Evolutionary conservation across 805 yeast species (phyloP), one percentile per base, ranked within the genome.

Genomic region (Nakazawaea anatomiae): DNA sequence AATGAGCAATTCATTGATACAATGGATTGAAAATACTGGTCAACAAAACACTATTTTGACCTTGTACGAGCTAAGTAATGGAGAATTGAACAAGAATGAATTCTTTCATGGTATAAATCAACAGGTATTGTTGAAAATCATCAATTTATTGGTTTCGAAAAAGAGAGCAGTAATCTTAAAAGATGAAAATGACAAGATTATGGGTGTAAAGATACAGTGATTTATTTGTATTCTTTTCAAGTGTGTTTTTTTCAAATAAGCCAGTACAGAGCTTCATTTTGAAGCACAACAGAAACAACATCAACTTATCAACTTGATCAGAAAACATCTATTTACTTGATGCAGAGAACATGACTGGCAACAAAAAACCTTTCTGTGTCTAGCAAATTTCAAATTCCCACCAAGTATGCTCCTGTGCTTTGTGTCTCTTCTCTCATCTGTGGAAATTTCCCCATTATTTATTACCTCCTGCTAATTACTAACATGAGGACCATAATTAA

Each of bases 31-130:
- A 49, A 69, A 73, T 25, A 79, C 92, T 0, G 96, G 96, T 0
- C 96, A 89, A 60, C 70, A 76, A 49, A 87, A 88, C 5, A 73
- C 85, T 1, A 85, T 92, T 1, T 68, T 92, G 47, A 92, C 98
- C 0, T 65, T 90, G 12, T 90, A 87, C 64, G 98, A 92, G 66
- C 64, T 92, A 38, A 72, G 84, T 0, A 77, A 80, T 52, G 85
- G 87, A 48, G 92, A 86, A 43, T 65, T 77, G 48, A 77, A 80
- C 1, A 52, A 63, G 1, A 71, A 74, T 5, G 80, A 82, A 59
- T 85, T 78, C 42, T 83, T 91, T 57, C 74, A 74, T 50, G 80
- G 80, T 11, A 75, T 90, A 57, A 89, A 87, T 57, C 70, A 76
- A 38, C 60, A 63, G 11, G 60, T 89, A 11, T 65, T 91, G 52